Evolutionary conservation across 2,329 filamentous ascomycete species (phyloP), one percentile per base, ranked within the genome.

Genomic region (Colletotrichum zoysiae): DNA sequence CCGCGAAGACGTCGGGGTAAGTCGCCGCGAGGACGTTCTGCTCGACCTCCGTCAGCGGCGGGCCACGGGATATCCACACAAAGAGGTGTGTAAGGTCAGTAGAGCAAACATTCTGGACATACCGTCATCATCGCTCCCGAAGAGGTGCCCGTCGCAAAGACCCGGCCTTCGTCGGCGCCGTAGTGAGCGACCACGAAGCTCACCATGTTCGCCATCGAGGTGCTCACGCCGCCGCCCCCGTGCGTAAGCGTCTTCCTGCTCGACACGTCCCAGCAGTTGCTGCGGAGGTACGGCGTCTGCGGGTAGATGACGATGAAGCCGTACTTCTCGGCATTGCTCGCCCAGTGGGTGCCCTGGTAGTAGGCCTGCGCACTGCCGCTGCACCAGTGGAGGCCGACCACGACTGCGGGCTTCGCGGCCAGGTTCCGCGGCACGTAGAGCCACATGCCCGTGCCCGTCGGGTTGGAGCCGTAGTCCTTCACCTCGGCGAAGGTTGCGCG

Each of bases 181-280:
- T 88, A 88, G 73, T 84, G 81, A 23, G 78, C 75, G 33, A 87
- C 76, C 7, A 86, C 79, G 73, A 85, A 87, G 42, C 80, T 82
- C 71, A 88, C 86, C 87, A 89, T 89, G 75, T 85, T 86, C 33
- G 84, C 86, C 63, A 89, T 87, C 2, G 82, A 81, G 51, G 84
- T 84, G 69, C 82, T 85, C 75, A 87, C 84, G 20, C 85, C 85
- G 6, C 86, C 86, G 16, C 86, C 87, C 58, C 84, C 80, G 70
- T 87, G 87, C 5, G 83, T 85, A 12, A 89, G 79, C 0, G 85
- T 81, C 55, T 81, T 83, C 48, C 83, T 82, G 16, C 85, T 88
- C 5, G 87, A 84, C 8, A 91, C 89, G 74, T 91, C 89, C 85
- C 88, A 91, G 81, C 89, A 91, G 61, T 78, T 84, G 61, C 69